Percentiles rank a stretch among this genome's conserved stretches.
phyloP scores from a whole-genome alignment of 306 rosid genomes.

The Citrullus mucosospermus region DNA sequence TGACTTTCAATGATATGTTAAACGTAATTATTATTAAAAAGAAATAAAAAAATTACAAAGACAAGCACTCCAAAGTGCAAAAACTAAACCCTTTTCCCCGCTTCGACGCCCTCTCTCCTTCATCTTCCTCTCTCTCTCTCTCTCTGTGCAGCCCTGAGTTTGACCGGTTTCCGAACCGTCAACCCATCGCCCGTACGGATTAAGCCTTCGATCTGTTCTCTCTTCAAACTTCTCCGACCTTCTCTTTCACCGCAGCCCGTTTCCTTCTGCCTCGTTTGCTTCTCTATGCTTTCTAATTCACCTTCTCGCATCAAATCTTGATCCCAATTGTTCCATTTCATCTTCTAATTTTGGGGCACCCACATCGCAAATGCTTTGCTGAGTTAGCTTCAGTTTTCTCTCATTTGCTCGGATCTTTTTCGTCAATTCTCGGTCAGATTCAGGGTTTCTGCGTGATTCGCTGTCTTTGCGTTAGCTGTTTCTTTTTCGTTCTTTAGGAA shows the following conservation, averaged over 20 bases:
- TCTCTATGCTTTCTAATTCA: neutral
- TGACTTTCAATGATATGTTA: too few species aligned
- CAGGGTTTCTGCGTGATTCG: neutral
- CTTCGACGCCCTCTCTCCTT: neutral
- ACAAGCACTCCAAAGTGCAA: neutral
- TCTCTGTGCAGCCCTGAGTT: neutral
- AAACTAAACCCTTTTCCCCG: neutral
- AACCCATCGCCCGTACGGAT: neutral
- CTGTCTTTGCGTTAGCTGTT: neutral
- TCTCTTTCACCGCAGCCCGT: neutral
- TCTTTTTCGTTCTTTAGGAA: constrained; percentile 7
- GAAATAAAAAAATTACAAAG: neutral
- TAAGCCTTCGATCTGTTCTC: constrained; percentile 3
- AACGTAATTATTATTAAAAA: neutral
- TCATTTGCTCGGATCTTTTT: neutral
- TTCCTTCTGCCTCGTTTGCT: neutral
- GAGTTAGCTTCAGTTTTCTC: neutral
- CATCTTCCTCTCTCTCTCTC: neutral
- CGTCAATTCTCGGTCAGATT: constrained; percentile 9
- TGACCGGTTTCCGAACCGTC: neutral
- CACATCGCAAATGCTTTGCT: neutral
- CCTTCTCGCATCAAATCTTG: neutral
- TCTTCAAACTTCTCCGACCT: neutral
- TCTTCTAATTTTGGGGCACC: neutral
- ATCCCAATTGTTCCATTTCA: neutral